Evolutionary conservation across 1,284 basidiomycete genomes (phyloP).

Genomic region (Cryptococcus floricola): DNA sequence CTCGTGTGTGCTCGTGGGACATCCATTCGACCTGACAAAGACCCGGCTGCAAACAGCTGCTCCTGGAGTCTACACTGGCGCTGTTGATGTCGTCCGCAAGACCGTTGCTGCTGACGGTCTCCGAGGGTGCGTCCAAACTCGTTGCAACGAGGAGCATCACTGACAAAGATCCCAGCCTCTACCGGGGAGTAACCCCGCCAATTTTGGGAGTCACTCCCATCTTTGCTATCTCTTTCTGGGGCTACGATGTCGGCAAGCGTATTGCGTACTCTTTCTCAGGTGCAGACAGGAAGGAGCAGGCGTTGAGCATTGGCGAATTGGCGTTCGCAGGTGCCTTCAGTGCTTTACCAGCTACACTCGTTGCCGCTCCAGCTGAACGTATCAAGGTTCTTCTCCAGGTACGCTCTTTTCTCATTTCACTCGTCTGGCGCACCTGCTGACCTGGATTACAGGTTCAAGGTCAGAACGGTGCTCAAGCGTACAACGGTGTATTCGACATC

Average conservation of each 20-base stretch:
- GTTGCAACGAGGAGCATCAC: not conserved
- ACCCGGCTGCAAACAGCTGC: slow-evolving; percentile 91
- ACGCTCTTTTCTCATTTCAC: slow-evolving; percentile 18
- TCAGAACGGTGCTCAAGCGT: slow-evolving; percentile 71
- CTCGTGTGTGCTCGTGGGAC: slow-evolving; percentile 59
- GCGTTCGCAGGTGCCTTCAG: slow-evolving; percentile 92
- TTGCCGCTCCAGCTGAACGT: slow-evolving; percentile 93
- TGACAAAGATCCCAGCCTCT: slow-evolving; percentile 59
- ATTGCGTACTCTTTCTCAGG: slow-evolving; percentile 65
- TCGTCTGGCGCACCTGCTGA: not conserved
- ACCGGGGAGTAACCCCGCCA: slow-evolving; percentile 95
- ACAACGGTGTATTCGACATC: slow-evolving; percentile 90
- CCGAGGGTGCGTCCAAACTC: slow-evolving; percentile 61
- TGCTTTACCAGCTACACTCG: slow-evolving; percentile 84
- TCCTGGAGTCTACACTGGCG: slow-evolving; percentile 85
- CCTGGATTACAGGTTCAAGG: slow-evolving; percentile 68
- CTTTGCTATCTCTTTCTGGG: slow-evolving; percentile 98
- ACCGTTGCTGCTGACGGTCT: slow-evolving; percentile 84
- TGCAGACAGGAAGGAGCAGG: slow-evolving; percentile 41
- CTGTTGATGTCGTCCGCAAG: slow-evolving; percentile 88
- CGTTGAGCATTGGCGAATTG: slow-evolving; percentile 74
- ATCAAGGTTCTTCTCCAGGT: slow-evolving; percentile 95
- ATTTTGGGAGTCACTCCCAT: slow-evolving; percentile 96
- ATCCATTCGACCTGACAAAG: slow-evolving; percentile 97
- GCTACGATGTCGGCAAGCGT: slow-evolving; percentile 90